Evolutionary conservation across 306 rosid genomes (phyloP), one percentile per base, ranked within the genome.

Genomic region (Begonia masoniana): DNA sequence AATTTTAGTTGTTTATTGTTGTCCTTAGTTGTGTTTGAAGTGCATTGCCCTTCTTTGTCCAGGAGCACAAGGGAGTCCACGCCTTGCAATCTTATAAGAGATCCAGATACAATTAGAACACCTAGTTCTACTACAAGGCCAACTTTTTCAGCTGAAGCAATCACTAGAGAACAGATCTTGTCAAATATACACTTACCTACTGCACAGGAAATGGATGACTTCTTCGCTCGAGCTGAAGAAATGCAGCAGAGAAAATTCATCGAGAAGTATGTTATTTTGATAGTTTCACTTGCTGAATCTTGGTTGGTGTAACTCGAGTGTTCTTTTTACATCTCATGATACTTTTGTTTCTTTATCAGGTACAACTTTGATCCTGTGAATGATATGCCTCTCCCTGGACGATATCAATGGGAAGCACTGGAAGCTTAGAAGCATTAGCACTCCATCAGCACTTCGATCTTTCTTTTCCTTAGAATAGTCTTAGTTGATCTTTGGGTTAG

Each of bases 61-160:
- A 83, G 96, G 69, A 76, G 76, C 77, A 77, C 99, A 15, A 68
- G 99, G 72, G 99, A 91, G 69, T 73, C 96, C 15, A 91, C 99
- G 12, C 99, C 94, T 39, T 79, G 80, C 71, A 85, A 80, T 81
- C 68, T 83, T 78, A 85, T 81, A 64, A 81, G 83, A 76, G 79
- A 81, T 54, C 76, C 94, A 1, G 81, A 86, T 55, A 59, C 36
- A 58, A 54, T 86, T 59, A 53, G 75, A 65, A 73, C 94, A 52
- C 99, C 99, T 9, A 75, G 99, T 63, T 91, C 99, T 47, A 76
- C 81, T 41, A 86, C 88, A 21, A 86, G 78, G 80, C 84, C 78
- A 23, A 71, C 94, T 47, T 43, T 56, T 62, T 63, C 85, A 35
- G 43, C 78, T 31, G 77, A 74, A 49, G 82, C 74, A 54, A 63